These are phyloP conservation scores for Entoloma clypeatum DNA, from an alignment of 1,284 basidiomycete species.

Conservation along the genomic window DNA sequence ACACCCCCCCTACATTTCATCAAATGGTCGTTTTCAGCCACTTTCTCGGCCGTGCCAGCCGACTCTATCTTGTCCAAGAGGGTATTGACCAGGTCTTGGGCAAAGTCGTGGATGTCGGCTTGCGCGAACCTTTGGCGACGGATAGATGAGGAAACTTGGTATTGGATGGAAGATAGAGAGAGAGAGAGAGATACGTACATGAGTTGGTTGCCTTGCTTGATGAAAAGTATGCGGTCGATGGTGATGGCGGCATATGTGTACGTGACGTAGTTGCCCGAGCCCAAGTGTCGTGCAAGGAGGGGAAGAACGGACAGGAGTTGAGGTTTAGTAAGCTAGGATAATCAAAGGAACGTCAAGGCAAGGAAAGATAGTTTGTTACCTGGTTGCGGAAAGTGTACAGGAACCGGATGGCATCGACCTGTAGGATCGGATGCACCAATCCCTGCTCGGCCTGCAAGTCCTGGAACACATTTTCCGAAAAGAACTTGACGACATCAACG, in stretches of 20 bases:
- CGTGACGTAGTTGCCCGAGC: conserved; percentile 78
- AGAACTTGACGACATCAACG: conserved; percentile 94
- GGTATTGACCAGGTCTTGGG: conserved; percentile 72
- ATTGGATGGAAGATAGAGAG: conserved; percentile 1
- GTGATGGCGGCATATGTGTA: conserved; percentile 90
- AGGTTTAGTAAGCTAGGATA: conserved; percentile 79
- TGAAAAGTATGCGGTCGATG: conserved; percentile 85
- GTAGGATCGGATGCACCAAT: conserved; percentile 83
- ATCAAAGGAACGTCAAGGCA: conserved; percentile 3
- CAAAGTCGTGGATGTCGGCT: conserved; percentile 82
- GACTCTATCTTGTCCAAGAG: conserved; percentile 81
- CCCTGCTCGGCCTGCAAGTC: conserved; percentile 78
- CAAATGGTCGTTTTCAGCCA: conserved; percentile 96
- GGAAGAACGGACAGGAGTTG: conserved; percentile 92
- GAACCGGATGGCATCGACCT: conserved; percentile 95
- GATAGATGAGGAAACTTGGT: not conserved
- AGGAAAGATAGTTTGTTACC: conserved; percentile 37
- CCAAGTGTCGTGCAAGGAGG: conserved; percentile 81
- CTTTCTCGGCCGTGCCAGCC: conserved; percentile 86
- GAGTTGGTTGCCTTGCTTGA: conserved; percentile 72
- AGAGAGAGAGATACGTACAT: conserved; percentile 41
- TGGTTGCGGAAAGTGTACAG: conserved; percentile 94
- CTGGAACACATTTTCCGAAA: conserved; percentile 86
- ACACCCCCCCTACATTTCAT: conserved; percentile 80
- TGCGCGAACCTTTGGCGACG: conserved; percentile 91